Evolutionary conservation across 306 rosid genomes (phyloP).

Genomic region (Corylus avellana): DNA sequence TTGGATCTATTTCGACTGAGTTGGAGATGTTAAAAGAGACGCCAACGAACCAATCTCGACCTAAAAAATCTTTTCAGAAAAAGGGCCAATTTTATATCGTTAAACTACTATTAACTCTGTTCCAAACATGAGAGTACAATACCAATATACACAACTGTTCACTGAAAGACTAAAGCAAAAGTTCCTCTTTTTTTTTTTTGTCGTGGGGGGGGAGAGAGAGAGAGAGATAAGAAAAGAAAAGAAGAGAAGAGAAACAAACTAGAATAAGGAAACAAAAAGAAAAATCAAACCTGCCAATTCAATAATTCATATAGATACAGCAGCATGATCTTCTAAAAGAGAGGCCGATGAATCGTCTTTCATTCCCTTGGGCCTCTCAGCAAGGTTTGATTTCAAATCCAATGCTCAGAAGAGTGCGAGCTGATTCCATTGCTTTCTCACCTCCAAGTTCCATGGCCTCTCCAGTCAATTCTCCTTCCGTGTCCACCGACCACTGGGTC

Average conservation of each 20-base stretch:
- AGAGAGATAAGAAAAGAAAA: not conserved
- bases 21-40: not conserved
- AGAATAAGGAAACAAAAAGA: conserved; percentile 14
- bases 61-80: conserved; percentile 2
- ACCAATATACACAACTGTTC: conserved; percentile 63
- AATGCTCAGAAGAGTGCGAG: conserved; percentile 93
- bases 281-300: conserved; percentile 52
- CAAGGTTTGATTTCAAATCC: conserved; percentile 99
- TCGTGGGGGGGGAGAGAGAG: not conserved
- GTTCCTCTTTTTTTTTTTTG: too few relatives aligned
- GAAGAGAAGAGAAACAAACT: conserved; percentile 1
- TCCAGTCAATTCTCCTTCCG: conserved; percentile 86
- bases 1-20: conserved; percentile 6
- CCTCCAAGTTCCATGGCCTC: conserved; percentile 94
- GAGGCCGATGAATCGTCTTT: not conserved
- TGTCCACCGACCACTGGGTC: conserved; percentile 86
- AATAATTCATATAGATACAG: conserved; percentile 42
- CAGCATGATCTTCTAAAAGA: conserved; percentile 35
- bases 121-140: conserved; percentile 44
- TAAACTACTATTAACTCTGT: conserved; percentile 40
- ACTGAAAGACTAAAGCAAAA: conserved; percentile 38
- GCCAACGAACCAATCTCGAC: not conserved
- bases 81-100: conserved; percentile 31
- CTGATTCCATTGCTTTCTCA: conserved; percentile 97
- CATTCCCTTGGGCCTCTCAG: conserved; percentile 39